A percentile compares a stretch with the other conserved stretches of the same genome.
These are phyloP conservation scores for Phytophthora fragariaefolia DNA, from an alignment of 352 stramenopile genomes.

Conservation along the genomic window DNA sequence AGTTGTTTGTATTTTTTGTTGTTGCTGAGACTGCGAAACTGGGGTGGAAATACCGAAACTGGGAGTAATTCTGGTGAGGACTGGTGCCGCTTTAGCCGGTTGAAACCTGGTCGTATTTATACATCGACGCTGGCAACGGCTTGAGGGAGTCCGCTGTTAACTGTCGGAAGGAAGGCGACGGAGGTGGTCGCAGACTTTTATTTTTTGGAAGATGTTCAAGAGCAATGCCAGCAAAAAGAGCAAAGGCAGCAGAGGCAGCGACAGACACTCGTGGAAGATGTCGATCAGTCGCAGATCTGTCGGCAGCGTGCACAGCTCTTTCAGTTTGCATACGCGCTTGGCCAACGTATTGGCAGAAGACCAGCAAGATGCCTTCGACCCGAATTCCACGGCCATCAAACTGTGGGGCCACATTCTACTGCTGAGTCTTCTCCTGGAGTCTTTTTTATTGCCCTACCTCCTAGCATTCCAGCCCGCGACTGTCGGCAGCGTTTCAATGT, in stretches of 20 bases:
- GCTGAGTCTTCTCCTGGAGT: not conserved
- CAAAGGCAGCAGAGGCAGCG: not conserved
- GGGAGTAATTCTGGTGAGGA: too few species aligned
- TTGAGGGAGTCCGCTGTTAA: not conserved
- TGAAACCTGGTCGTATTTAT: not conserved
- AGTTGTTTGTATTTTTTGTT: too few species aligned
- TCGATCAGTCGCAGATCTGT: not conserved
- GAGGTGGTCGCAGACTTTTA: too few species aligned
- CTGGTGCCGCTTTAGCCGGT: too few species aligned
- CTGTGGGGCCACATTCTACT: not conserved
- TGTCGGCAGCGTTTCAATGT: not conserved
- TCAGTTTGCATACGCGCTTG: not conserved
- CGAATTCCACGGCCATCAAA: not conserved
- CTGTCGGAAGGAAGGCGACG: not conserved
- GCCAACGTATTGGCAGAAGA: not conserved
- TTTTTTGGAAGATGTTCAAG: not conserved
- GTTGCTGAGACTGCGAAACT: too few species aligned
- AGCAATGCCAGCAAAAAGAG: constrained; percentile 8
- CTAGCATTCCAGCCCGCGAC: not conserved
- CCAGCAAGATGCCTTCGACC: constrained; percentile 1
- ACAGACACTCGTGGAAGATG: not conserved
- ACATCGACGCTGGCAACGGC: not conserved
- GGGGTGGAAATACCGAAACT: too few species aligned
- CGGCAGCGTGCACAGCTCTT: constrained; percentile 1
- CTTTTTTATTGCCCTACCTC: not conserved